phyloP scores from a whole-genome alignment of 495 filamentous ascomycete genomes.

The Trichoderma reesei region DNA sequence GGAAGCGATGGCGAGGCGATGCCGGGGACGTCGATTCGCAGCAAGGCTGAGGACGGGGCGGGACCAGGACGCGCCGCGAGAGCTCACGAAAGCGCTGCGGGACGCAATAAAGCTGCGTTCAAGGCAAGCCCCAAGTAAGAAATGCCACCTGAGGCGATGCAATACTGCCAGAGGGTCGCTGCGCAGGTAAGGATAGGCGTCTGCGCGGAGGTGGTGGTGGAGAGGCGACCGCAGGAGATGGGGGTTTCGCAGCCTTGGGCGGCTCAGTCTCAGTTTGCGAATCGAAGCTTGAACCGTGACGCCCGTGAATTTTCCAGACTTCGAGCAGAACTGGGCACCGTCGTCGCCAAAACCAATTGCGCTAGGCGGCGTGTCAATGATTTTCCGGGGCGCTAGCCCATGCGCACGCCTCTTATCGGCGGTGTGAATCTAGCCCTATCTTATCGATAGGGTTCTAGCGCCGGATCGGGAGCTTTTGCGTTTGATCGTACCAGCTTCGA shows the following conservation, averaged over 20 bases:
- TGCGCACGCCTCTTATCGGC: neutral
- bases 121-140: neutral
- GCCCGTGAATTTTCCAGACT: conserved; percentile 4
- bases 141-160: no score
- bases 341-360: conserved; percentile 12
- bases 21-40: neutral
- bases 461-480: no score
- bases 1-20: conserved; percentile 6
- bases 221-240: neutral
- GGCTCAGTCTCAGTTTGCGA: no score
- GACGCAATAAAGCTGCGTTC: neutral
- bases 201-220: neutral
- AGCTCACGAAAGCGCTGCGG: neutral
- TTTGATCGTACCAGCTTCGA: no score
- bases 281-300: neutral
- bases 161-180: neutral
- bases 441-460: neutral
- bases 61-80: neutral
- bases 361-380: conserved; percentile 12
- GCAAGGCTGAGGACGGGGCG: neutral
- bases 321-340: conserved; percentile 11
- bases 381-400: conserved; percentile 1
- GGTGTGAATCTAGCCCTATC: neutral
- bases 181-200: neutral
- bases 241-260: conserved; percentile 3